Evolutionary conservation across 2,329 filamentous ascomycete species (phyloP).

Genomic region (Diaporthe batatas): DNA sequence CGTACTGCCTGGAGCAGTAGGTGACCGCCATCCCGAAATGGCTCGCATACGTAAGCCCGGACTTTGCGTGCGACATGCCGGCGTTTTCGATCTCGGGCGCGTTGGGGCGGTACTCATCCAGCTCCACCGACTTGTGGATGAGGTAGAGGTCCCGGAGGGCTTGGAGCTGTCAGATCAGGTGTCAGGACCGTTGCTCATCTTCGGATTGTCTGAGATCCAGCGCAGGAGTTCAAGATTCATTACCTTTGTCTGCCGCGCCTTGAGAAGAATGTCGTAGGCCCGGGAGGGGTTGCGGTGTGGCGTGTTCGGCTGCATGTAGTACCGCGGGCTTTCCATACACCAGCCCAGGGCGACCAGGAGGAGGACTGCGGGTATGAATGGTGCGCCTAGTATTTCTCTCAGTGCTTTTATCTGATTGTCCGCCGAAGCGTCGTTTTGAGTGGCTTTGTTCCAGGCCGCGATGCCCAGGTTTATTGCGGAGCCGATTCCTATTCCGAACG

Average conservation of each 20-base stretch:
- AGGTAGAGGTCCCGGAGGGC: conserved; percentile 58
- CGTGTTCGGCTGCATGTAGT: conserved; percentile 54
- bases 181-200: background rate
- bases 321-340: conserved; percentile 57
- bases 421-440: conserved; percentile 17
- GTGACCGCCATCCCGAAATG: conserved; percentile 16
- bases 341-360: conserved; percentile 53
- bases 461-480: conserved; percentile 56
- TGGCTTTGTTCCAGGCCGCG: conserved; percentile 43
- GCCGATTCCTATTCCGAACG: conserved; percentile 54
- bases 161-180: conserved; percentile 50
- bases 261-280: conserved; percentile 52
- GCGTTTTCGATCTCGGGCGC: background rate
- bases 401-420: conserved; percentile 44
- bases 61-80: background rate
- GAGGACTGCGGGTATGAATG: conserved; percentile 52
- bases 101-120: conserved; percentile 44
- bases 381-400: conserved; percentile 53
- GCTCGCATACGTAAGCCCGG: conserved; percentile 39
- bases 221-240: conserved; percentile 6
- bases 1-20: conserved; percentile 43
- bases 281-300: conserved; percentile 52
- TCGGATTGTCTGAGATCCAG: background rate
- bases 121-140: conserved; percentile 51
- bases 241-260: conserved; percentile 55